These are phyloP conservation scores for Euryodendron excelsum DNA, from an alignment of 148 eudicot genomes.

Conservation along the genomic window DNA sequence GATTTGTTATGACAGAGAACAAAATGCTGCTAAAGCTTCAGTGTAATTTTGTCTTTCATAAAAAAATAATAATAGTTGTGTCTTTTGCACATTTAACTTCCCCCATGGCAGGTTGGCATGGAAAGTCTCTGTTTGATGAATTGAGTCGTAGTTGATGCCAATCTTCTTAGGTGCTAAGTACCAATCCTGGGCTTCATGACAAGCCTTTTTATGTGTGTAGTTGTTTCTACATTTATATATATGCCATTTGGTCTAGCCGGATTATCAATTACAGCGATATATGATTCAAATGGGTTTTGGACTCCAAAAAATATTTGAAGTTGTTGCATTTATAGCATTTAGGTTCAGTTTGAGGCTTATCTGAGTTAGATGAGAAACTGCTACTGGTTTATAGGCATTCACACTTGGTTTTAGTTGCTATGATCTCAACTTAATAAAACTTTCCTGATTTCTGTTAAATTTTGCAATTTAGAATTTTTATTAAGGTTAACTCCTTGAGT, in stretches of 20 bases:
- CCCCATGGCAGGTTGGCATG: not conserved
- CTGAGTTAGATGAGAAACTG: not conserved
- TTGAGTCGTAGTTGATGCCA: not conserved
- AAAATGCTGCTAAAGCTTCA: not conserved
- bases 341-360: not conserved
- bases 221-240: not conserved
- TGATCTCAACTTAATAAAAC: not conserved
- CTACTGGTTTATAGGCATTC: not conserved
- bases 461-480: not conserved
- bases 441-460: not conserved
- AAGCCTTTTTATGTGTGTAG: not conserved
- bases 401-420: not conserved
- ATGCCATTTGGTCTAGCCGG: not conserved
- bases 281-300: not conserved
- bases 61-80: no score
- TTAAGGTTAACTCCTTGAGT: not conserved
- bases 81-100: no score
- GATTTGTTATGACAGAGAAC: not conserved
- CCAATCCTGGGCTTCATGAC: not conserved
- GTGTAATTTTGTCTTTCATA: not conserved
- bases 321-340: not conserved
- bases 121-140: not conserved
- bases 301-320: not conserved
- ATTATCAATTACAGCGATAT: not conserved
- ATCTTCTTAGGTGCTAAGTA: not conserved